phyloP scores from a whole-genome alignment of 2,329 filamentous ascomycete species.

The Aspergillus sp. region DNA sequence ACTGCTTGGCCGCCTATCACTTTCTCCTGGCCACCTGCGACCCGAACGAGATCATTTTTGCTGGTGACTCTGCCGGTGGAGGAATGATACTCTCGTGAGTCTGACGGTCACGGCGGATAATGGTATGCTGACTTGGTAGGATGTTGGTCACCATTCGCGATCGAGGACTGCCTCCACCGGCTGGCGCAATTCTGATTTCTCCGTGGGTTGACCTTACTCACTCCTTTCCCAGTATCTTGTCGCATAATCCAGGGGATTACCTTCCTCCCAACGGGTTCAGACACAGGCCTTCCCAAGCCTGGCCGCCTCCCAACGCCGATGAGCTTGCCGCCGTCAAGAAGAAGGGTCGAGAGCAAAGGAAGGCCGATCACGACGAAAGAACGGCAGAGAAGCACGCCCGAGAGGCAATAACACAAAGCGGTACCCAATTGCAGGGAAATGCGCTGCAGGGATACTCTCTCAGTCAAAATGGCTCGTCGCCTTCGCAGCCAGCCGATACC shows the following conservation, averaged over 20 bases:
- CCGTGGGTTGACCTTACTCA: constrained; percentile 96
- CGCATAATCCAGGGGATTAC: constrained; percentile 68
- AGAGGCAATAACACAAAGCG: constrained; percentile 9
- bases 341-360: constrained; percentile 37
- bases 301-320: constrained; percentile 81
- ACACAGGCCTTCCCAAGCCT: constrained; percentile 78
- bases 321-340: constrained; percentile 48
- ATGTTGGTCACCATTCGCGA: constrained; percentile 75
- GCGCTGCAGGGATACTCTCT: constrained; percentile 22
- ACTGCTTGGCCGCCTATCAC: constrained; percentile 81
- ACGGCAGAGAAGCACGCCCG: constrained; percentile 13
- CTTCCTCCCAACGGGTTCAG: constrained; percentile 82
- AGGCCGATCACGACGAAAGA: constrained; percentile 11
- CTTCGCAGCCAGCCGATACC: constrained; percentile 12
- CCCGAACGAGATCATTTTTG: constrained; percentile 72
- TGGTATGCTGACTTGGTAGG: constrained; percentile 20
- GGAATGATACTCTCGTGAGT: constrained; percentile 67
- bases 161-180: constrained; percentile 71
- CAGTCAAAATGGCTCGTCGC: constrained; percentile 10
- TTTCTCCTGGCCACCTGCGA: constrained; percentile 68
- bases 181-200: constrained; percentile 81
- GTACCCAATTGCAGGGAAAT: constrained; percentile 19
- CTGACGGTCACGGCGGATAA: neutral
- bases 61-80: constrained; percentile 86
- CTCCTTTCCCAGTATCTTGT: constrained; percentile 82